Conservation (phyloP, 345 rosid genomes). For the Odontarrhena argentea region DNA sequence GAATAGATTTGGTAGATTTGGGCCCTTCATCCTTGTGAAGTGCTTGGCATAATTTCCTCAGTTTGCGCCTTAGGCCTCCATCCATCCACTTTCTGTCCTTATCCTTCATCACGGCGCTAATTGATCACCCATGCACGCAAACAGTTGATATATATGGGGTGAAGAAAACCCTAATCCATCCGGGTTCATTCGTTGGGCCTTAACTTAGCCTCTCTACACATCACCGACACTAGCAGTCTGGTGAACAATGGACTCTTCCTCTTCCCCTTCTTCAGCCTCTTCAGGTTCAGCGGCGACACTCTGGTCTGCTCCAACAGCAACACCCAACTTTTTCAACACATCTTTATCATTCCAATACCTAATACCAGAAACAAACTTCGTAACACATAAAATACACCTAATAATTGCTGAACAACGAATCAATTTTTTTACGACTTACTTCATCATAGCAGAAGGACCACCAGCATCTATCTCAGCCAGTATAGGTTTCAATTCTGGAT, state of each 20-base stretch:
- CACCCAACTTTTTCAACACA: slow-evolving; percentile 55
- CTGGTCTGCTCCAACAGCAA: slow-evolving; percentile 60
- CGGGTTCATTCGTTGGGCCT: too few relatives aligned
- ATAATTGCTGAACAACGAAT: background rate
- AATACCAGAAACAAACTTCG: slow-evolving; percentile 2
- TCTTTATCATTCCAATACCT: slow-evolving; percentile 98
- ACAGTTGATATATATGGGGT: too few relatives aligned
- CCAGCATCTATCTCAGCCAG: slow-evolving; percentile 85
- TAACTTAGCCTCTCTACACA: slow-evolving; percentile 17
- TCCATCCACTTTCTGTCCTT: too few relatives aligned
- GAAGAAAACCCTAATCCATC: too few relatives aligned
- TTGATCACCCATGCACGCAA: too few relatives aligned
- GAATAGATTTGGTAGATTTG: too few relatives aligned
- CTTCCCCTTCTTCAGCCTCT: slow-evolving; percentile 65
- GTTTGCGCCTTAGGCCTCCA: too few relatives aligned
- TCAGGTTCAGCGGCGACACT: slow-evolving; percentile 57
- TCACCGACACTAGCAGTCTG: slow-evolving; percentile 90
- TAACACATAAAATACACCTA: background rate
- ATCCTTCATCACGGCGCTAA: too few relatives aligned
- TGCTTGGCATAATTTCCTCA: too few relatives aligned
- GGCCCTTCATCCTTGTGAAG: too few relatives aligned
- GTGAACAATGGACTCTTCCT: slow-evolving; percentile 90
- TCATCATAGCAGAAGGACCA: slow-evolving; percentile 94
- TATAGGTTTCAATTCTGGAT: slow-evolving; percentile 81
- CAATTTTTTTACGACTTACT: slow-evolving; percentile 44